Evolutionary conservation across 2,329 filamentous ascomycete species (phyloP).

Genomic region (Fusarium lateritium): DNA sequence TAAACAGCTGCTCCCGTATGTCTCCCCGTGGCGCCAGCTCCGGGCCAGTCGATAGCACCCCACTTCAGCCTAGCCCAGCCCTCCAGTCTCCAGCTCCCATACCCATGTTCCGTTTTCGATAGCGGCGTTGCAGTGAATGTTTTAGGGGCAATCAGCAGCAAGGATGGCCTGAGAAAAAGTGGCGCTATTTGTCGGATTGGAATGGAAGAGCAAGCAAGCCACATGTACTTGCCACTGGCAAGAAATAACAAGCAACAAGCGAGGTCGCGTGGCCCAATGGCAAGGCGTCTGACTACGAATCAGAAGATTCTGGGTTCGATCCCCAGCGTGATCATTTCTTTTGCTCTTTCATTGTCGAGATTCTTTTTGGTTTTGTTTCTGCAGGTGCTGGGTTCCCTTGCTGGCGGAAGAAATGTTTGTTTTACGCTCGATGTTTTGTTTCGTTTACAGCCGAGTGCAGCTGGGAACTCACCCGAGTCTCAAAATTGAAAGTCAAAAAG

Average conservation of each 20-base stretch:
- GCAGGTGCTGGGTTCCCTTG: neutral
- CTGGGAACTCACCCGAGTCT: too few relatives aligned
- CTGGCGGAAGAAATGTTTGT: too few relatives aligned
- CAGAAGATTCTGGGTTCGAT: conserved; percentile 51
- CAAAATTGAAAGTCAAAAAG: too few relatives aligned
- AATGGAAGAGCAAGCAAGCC: rapidly evolving
- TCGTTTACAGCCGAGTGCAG: too few relatives aligned
- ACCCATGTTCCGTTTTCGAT: conserved; percentile 26
- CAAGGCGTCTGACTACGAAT: conserved; percentile 51
- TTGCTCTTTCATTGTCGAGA: neutral
- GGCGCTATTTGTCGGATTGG: neutral
- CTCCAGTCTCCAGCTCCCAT: conserved; percentile 35
- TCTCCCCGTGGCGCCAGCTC: conserved; percentile 40
- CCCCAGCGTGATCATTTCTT: conserved; percentile 43
- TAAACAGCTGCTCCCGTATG: conserved; percentile 39
- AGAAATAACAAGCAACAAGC: neutral
- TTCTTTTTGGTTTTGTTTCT: too few relatives aligned
- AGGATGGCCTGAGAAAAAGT: conserved; percentile 17
- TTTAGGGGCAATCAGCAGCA: conserved; percentile 46
- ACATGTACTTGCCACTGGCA: neutral
- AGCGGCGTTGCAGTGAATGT: conserved; percentile 41
- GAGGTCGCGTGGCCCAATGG: conserved; percentile 43
- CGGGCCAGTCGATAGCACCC: conserved; percentile 43
- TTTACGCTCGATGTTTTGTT: too few relatives aligned
- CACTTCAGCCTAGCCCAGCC: conserved; percentile 40